Percentiles rank a stretch among this genome's conserved stretches.
Conservation (phyloP, 1,284 basidiomycete species). For the Taiwanofungus camphoratus region DNA sequence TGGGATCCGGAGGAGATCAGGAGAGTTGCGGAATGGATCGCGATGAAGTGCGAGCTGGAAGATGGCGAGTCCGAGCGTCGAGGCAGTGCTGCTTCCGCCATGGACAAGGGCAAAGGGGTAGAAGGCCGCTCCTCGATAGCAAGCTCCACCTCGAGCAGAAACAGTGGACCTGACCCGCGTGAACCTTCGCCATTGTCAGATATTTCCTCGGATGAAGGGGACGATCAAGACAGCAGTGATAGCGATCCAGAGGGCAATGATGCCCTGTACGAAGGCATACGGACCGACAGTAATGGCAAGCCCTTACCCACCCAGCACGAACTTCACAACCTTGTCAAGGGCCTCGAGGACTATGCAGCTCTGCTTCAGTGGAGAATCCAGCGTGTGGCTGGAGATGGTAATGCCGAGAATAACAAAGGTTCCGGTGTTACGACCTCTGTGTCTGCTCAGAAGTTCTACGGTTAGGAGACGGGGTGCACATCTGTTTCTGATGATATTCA, state of each 20-base stretch:
- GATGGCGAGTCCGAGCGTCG: neutral
- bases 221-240: conserved; percentile 1
- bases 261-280: conserved; percentile 11
- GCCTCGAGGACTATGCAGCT: conserved; percentile 28
- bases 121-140: conserved; percentile 2
- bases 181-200: conserved; percentile 20
- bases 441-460: conserved; percentile 5
- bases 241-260: conserved; percentile 3
- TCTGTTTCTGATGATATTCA: too few relatives aligned
- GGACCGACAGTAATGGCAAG: conserved; percentile 11
- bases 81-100: conserved; percentile 6
- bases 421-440: neutral
- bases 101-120: conserved; percentile 9
- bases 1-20: conserved; percentile 56
- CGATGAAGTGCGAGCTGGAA: conserved; percentile 41
- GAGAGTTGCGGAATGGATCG: conserved; percentile 62
- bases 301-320: conserved; percentile 20
- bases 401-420: neutral
- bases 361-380: conserved; percentile 31
- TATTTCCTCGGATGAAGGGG: conserved; percentile 17
- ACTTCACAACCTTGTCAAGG: conserved; percentile 24
- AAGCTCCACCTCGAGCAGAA: conserved; percentile 5
- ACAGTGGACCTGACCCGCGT: conserved; percentile 10
- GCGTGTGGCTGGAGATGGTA: conserved; percentile 20
- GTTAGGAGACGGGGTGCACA: too few relatives aligned